Percentiles rank a stretch among this genome's conserved stretches.
These are phyloP conservation scores for Penicillium freii DNA, from an alignment of 2,329 filamentous ascomycete genomes.

Conservation along the genomic window DNA sequence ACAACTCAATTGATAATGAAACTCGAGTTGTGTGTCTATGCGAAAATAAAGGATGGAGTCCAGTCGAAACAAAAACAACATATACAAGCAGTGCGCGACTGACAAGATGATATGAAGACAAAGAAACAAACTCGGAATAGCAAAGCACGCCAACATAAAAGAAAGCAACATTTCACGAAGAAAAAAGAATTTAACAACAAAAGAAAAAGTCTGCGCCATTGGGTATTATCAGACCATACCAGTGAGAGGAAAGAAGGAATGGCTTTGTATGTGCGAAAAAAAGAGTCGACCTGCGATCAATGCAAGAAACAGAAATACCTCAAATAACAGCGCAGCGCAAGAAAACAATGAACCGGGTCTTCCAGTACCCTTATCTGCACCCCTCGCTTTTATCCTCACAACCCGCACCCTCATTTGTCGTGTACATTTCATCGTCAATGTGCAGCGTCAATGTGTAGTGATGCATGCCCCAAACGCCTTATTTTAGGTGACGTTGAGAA, in stretches of 20 bases:
- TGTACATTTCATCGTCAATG: conserved; percentile 13
- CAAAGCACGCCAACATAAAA: not conserved
- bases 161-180: not conserved
- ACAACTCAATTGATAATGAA: not conserved
- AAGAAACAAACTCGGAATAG: not conserved
- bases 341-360: conserved; percentile 9
- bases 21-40: not conserved
- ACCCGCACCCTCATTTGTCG: conserved; percentile 9
- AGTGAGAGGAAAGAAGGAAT: conserved; percentile 17
- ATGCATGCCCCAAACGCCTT: conserved; percentile 8
- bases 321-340: conserved; percentile 1
- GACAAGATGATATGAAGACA: not conserved
- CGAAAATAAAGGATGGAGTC: not conserved
- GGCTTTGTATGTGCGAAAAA: conserved; percentile 19
- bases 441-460: conserved; percentile 11
- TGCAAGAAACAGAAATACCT: conserved; percentile 16
- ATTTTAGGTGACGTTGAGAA: conserved; percentile 35
- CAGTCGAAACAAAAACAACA: not conserved
- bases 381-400: conserved; percentile 1
- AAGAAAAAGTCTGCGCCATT: conserved; percentile 15
- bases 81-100: not conserved
- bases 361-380: conserved; percentile 5
- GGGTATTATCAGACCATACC: conserved; percentile 24
- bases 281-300: conserved; percentile 33
- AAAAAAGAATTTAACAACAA: conserved; percentile 3